Evolutionary conservation across 352 stramenopile species (phyloP).

Genomic region (Aphanomyces stellatus): DNA sequence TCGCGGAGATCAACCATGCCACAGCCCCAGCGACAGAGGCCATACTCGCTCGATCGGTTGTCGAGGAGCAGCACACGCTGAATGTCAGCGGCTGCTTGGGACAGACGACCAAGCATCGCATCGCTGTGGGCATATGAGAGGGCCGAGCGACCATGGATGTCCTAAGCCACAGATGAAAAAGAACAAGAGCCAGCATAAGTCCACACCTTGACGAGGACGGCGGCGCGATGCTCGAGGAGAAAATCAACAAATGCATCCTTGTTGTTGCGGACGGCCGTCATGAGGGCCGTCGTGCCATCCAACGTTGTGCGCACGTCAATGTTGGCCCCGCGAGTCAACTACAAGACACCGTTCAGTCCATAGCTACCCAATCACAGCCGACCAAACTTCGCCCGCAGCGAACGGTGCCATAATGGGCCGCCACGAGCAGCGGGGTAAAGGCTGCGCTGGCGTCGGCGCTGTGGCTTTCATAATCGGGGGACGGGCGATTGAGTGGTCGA

Average conservation of each 20-base stretch:
- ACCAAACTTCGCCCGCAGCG: conserved; percentile 42
- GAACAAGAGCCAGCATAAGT: conserved; percentile 30
- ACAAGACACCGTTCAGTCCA: background rate
- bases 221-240: conserved; percentile 27
- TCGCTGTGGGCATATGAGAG: conserved; percentile 32
- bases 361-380: background rate
- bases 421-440: conserved; percentile 34
- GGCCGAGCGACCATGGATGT: conserved; percentile 33
- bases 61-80: background rate
- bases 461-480: conserved; percentile 56
- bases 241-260: conserved; percentile 45
- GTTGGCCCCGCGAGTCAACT: conserved; percentile 38
- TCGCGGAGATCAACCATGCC: background rate
- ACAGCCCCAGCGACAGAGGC: conserved; percentile 19
- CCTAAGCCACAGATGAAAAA: background rate
- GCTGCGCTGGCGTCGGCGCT: conserved; percentile 14
- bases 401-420: conserved; percentile 36
- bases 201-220: conserved; percentile 18
- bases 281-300: conserved; percentile 42
- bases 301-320: conserved; percentile 33
- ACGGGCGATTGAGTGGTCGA: conserved; percentile 36
- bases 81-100: conserved; percentile 2
- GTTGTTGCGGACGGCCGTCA: conserved; percentile 43
- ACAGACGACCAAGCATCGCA: background rate
- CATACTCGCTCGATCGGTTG: background rate